Percentiles rank a stretch among this genome's conserved stretches.
Conservation (phyloP, 2,329 filamentous ascomycete genomes). For the Xenoacremonium recifei region DNA sequence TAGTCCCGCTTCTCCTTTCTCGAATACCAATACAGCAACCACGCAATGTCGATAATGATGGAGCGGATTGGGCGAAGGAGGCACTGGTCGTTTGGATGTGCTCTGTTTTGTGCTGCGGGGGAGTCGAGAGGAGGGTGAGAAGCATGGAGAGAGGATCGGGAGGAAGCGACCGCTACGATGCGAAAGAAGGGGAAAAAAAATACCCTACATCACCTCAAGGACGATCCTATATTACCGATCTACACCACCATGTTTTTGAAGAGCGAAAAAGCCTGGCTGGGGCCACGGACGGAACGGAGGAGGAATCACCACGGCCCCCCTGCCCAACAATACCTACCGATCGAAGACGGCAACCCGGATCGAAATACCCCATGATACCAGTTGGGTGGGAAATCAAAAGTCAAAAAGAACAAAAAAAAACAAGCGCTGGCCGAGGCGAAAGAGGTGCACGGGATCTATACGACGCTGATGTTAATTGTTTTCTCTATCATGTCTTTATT, state of each 20-base stretch:
- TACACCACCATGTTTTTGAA: constrained; percentile 10
- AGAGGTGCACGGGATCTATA: constrained; percentile 16
- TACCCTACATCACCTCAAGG: constrained; percentile 16
- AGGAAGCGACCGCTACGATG: constrained; percentile 17
- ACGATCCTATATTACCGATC: neutral
- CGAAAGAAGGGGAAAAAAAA: no score
- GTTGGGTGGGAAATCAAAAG: constrained; percentile 22
- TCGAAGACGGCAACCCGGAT: constrained; percentile 21
- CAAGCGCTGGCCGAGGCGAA: constrained; percentile 18
- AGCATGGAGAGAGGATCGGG: constrained; percentile 5
- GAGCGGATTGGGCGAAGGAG: constrained; percentile 27
- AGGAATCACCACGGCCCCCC: constrained; percentile 11
- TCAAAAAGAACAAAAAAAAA: constrained; percentile 3
- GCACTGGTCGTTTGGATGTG: constrained; percentile 26
- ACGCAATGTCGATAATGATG: constrained; percentile 31
- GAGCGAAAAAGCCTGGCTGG: constrained; percentile 10
- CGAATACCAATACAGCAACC: constrained; percentile 26
- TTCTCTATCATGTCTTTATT: constrained; percentile 17
- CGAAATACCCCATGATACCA: constrained; percentile 26
- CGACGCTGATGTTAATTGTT: constrained; percentile 23
- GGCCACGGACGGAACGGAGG: constrained; percentile 12
- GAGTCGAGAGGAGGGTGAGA: constrained; percentile 21
- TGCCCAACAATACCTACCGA: constrained; percentile 18
- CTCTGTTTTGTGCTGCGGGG: no score
- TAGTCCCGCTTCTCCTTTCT: constrained; percentile 21